phyloP scores from a whole-genome alignment of 257 asterid species.

The Agastache rugosa region DNA sequence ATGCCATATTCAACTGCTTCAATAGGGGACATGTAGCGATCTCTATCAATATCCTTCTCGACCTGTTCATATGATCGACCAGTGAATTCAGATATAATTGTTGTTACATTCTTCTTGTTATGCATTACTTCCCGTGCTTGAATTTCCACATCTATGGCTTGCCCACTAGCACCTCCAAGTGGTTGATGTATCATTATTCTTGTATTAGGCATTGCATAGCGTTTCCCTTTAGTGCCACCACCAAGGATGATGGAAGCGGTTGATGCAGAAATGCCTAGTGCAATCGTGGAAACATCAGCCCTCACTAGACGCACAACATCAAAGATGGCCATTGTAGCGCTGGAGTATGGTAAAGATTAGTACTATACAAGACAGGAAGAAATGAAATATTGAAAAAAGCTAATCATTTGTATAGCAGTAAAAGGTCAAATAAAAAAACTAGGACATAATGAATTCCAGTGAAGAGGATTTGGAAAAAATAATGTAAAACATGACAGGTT shows the following conservation, averaged over 20 bases:
- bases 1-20: conserved; percentile 95
- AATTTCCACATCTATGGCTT: conserved; percentile 87
- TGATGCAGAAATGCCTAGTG: conserved; percentile 87
- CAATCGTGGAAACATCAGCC: conserved; percentile 85
- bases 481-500: background rate
- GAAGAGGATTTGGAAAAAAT: background rate
- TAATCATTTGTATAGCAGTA: conserved; percentile 6
- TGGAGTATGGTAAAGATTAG: conserved; percentile 39
- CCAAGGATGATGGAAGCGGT: conserved; percentile 94
- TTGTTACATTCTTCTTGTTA: conserved; percentile 71
- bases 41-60: conserved; percentile 88
- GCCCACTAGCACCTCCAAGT: conserved; percentile 93
- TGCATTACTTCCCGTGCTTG: conserved; percentile 91
- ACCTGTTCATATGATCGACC: conserved; percentile 87
- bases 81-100: conserved; percentile 65
- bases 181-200: conserved; percentile 96
- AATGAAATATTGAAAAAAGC: conserved; percentile 6
- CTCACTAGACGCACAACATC: conserved; percentile 65
- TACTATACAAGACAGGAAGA: conserved; percentile 7
- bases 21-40: conserved; percentile 92
- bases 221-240: conserved; percentile 95
- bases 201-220: conserved; percentile 94
- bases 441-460: background rate
- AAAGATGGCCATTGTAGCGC: conserved; percentile 91
- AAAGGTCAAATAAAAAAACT: background rate